Evolutionary conservation across 2,329 filamentous ascomycete genomes (phyloP).

Genomic region (Pseudogymnoascus sp.): DNA sequence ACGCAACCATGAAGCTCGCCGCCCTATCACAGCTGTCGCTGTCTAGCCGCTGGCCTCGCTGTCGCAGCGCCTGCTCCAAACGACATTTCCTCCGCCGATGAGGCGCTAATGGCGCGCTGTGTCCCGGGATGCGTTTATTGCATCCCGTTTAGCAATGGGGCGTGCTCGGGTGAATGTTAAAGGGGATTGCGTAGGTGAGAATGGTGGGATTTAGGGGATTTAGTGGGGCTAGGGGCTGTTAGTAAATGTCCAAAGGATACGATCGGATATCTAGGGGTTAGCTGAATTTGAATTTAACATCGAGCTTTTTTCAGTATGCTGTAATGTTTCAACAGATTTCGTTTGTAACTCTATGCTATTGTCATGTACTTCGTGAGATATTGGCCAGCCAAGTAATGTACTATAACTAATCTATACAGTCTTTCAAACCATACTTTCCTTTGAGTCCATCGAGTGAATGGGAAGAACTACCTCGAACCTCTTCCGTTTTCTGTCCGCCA

Average conservation of each 20-base stretch:
- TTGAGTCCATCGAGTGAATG: not conserved
- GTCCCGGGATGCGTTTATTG: not conserved
- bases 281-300: not conserved
- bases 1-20: not conserved
- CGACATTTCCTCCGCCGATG: not conserved
- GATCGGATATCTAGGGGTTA: too few species aligned
- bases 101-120: not conserved
- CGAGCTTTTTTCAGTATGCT: too few species aligned
- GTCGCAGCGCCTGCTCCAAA: not conserved
- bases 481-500: conserved; percentile 5
- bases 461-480: not conserved
- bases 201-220: not conserved
- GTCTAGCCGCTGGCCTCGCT: not conserved
- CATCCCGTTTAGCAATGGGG: not conserved
- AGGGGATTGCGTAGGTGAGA: not conserved
- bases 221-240: too few species aligned
- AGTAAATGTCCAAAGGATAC: too few species aligned
- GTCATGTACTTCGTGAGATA: too few species aligned
- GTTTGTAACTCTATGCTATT: too few species aligned
- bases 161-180: not conserved
- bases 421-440: not conserved
- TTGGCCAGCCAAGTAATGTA: too few species aligned
- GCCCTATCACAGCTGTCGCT: not conserved
- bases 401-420: too few species aligned
- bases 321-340: too few species aligned